Conservation (phyloP, 2,329 filamentous ascomycete genomes). For the Penicillium sp. region DNA sequence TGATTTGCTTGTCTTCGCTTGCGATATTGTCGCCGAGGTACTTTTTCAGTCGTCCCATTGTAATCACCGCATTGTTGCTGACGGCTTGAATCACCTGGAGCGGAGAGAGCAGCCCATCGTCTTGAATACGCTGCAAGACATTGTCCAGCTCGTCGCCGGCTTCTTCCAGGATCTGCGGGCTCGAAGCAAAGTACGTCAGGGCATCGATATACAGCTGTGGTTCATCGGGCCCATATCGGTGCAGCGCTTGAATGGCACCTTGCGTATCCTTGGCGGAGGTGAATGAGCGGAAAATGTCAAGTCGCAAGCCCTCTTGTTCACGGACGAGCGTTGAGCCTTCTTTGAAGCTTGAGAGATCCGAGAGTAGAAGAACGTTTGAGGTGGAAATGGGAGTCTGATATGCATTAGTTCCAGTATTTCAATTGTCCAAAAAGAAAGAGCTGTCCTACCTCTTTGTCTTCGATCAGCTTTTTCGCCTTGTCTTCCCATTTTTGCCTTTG, state of each 20-base stretch:
- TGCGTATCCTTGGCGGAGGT: constrained; percentile 85
- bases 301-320: constrained; percentile 84
- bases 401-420: constrained; percentile 2
- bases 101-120: constrained; percentile 87
- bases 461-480: constrained; percentile 84
- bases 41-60: constrained; percentile 93
- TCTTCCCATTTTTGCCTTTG: constrained; percentile 77
- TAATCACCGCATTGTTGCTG: constrained; percentile 71
- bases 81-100: constrained; percentile 94
- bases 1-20: constrained; percentile 78
- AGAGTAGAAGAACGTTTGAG: constrained; percentile 87
- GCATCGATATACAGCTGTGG: constrained; percentile 89
- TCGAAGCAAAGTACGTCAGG: constrained; percentile 86
- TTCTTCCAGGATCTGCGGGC: constrained; percentile 71
- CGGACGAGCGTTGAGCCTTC: constrained; percentile 89
- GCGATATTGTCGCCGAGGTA: constrained; percentile 87
- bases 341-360: constrained; percentile 81
- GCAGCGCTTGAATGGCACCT: constrained; percentile 81
- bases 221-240: constrained; percentile 86
- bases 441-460: constrained; percentile 60
- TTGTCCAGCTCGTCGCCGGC: constrained; percentile 77
- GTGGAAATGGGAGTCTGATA: constrained; percentile 70
- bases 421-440: constrained; percentile 7
- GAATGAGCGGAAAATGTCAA: constrained; percentile 95
- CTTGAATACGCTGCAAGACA: constrained; percentile 79